These are phyloP conservation scores for Cyberlindnera misumaiensis DNA, from an alignment of 805 yeast genomes.

Conservation along the genomic window DNA sequence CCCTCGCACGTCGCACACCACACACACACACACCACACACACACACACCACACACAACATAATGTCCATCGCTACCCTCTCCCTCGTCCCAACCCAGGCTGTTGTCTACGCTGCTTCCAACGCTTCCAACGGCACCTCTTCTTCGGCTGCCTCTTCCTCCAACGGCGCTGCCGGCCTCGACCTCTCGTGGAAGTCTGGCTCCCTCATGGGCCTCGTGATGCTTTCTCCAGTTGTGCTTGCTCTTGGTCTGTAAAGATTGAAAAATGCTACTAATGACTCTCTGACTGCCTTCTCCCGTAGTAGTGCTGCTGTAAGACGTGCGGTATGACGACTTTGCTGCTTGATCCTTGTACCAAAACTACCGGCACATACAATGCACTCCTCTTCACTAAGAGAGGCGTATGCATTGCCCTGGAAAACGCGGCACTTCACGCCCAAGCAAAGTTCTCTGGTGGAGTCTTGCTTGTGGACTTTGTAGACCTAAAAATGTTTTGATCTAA, in stretches of 20 bases:
- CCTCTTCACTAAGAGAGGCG: too few species aligned
- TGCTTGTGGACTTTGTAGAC: too few species aligned
- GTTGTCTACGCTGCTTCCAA: slow-evolving; percentile 15
- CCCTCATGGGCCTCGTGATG: slow-evolving; percentile 30
- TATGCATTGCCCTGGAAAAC: too few species aligned
- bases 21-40: background rate
- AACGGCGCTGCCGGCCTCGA: slow-evolving; percentile 29
- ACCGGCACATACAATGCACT: too few species aligned
- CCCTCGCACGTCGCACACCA: background rate
- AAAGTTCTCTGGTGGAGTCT: too few species aligned
- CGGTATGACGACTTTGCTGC: too few species aligned
- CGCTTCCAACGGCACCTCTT: slow-evolving; percentile 13
- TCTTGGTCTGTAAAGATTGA: slow-evolving; percentile 23
- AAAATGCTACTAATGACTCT: too few species aligned
- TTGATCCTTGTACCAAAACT: too few species aligned
- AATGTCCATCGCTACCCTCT: slow-evolving; percentile 15
- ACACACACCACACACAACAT: background rate
- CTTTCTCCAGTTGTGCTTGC: slow-evolving; percentile 30
- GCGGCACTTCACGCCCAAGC: too few species aligned
- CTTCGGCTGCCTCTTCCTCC: slow-evolving; percentile 18
- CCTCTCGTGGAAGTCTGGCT: slow-evolving; percentile 35
- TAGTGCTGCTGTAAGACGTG: too few species aligned
- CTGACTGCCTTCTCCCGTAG: too few species aligned
- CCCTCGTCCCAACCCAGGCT: slow-evolving; percentile 24
- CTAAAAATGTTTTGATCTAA: too few species aligned